Conservation (phyloP, 225 moss, liverwort and hornwort species). For the Polytrichum commune region DNA sequence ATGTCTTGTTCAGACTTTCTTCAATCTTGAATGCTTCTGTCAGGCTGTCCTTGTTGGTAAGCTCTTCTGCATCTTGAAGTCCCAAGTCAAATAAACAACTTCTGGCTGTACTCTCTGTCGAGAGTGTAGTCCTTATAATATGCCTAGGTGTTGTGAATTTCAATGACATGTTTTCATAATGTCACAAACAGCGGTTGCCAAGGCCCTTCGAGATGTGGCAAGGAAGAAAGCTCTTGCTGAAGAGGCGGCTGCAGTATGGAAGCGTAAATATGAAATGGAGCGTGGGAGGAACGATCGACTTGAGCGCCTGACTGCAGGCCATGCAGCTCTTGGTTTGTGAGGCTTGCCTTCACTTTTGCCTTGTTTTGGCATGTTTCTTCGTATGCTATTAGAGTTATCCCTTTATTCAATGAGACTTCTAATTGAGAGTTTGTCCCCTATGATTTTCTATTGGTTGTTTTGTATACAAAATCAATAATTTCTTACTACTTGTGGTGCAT, state of each 20-base stretch:
- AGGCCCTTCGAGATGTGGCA: slow-evolving; percentile 75
- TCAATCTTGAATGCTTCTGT: slow-evolving; percentile 3
- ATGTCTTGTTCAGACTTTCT: slow-evolving; percentile 19
- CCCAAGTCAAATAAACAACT: slow-evolving; percentile 8
- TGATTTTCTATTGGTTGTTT: no score
- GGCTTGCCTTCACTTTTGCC: slow-evolving; percentile 10
- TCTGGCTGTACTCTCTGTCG: background rate
- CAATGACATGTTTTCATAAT: slow-evolving; percentile 14
- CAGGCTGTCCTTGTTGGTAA: slow-evolving; percentile 2
- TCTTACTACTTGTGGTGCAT: no score
- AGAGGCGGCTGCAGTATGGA: slow-evolving; percentile 86
- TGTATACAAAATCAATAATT: no score
- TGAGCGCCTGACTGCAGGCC: slow-evolving; percentile 34
- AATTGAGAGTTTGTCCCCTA: background rate
- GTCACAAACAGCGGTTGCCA: slow-evolving; percentile 63
- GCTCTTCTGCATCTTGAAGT: slow-evolving; percentile 6
- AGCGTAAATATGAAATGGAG: slow-evolving; percentile 83
- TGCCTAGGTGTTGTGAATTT: background rate
- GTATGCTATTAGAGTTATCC: background rate
- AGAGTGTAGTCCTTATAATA: background rate
- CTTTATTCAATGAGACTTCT: no score
- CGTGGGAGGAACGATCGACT: slow-evolving; percentile 52
- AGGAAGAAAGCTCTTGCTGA: slow-evolving; percentile 64
- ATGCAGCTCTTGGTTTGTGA: slow-evolving; percentile 40
- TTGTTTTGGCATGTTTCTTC: slow-evolving; percentile 3